These are phyloP conservation scores for Phialemoniopsis sp. DNA, from an alignment of 2,329 filamentous ascomycete genomes.

Conservation along the genomic window DNA sequence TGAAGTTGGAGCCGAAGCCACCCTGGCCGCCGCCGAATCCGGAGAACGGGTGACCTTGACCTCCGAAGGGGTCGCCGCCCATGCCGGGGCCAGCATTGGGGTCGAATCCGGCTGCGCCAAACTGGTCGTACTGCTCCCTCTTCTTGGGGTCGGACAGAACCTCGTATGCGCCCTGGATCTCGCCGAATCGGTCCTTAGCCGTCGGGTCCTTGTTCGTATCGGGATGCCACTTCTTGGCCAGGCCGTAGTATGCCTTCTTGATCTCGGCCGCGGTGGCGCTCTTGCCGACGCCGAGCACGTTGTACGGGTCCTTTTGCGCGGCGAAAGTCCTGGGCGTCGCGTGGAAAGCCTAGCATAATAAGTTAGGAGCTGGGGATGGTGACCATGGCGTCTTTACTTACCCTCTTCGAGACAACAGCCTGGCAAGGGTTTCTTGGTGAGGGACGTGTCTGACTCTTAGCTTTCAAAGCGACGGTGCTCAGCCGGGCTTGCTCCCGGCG, in stretches of 20 bases:
- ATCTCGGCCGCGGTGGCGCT: conserved; percentile 80
- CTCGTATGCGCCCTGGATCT: conserved; percentile 92
- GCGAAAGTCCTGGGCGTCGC: conserved; percentile 48
- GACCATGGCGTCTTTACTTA: background rate
- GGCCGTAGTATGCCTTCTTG: conserved; percentile 96
- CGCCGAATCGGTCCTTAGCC: conserved; percentile 93
- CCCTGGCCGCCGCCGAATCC: conserved; percentile 57
- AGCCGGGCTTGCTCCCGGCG: conserved; percentile 10
- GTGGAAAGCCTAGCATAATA: conserved; percentile 48
- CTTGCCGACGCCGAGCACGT: conserved; percentile 78
- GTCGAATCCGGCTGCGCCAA: conserved; percentile 84
- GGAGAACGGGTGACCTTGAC: conserved; percentile 60
- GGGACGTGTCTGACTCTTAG: conserved; percentile 8
- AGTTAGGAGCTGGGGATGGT: background rate
- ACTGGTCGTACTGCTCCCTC: conserved; percentile 87
- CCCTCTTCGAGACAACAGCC: conserved; percentile 1
- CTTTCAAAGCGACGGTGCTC: conserved; percentile 12
- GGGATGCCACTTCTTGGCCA: conserved; percentile 96
- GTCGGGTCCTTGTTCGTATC: conserved; percentile 93
- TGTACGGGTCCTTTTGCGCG: conserved; percentile 74
- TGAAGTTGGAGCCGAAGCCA: conserved; percentile 79
- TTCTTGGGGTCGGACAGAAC: conserved; percentile 90
- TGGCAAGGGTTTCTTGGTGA: background rate
- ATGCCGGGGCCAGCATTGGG: conserved; percentile 60
- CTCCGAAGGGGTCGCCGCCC: conserved; percentile 54